Conservation (phyloP, 352 stramenopile genomes). For the Blastocystis sp. region DNA sequence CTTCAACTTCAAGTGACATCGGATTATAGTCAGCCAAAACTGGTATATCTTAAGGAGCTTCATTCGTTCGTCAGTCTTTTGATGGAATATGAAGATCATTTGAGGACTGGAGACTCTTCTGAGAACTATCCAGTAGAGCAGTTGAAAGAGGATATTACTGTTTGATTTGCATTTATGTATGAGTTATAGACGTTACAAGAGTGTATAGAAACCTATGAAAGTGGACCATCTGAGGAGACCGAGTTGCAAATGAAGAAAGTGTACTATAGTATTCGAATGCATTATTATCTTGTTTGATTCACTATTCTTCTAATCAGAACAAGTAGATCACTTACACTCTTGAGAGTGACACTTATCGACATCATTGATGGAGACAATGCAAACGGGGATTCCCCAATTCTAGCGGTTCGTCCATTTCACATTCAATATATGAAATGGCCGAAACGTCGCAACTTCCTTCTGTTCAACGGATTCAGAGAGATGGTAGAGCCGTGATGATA, state of each 20-base stretch:
- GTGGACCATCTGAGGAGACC: not conserved
- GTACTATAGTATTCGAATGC: not conserved
- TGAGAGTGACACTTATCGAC: not conserved
- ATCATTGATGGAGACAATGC: not conserved
- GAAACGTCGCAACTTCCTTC: slow-evolving; percentile 21
- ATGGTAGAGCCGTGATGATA: not conserved
- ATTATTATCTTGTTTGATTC: slow-evolving; percentile 16
- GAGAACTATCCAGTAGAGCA: not conserved
- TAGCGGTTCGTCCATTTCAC: not conserved
- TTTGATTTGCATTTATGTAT: not conserved
- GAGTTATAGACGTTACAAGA: not conserved
- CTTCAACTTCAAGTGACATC: not conserved
- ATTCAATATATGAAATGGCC: not conserved
- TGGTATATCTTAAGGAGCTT: not conserved
- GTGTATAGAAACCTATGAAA: not conserved
- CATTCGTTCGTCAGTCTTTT: not conserved
- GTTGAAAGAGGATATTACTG: slow-evolving; percentile 9
- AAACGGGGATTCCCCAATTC: too few species aligned
- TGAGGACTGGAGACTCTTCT: not conserved
- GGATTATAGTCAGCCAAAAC: not conserved
- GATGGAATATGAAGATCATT: not conserved
- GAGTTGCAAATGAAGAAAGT: not conserved
- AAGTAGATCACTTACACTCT: not conserved
- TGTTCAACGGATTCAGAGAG: slow-evolving; percentile 36
- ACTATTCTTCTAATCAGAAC: too few species aligned